Evolutionary conservation across 148 eudicot genomes (phyloP).

Genomic region (Persicaria tinctoria): DNA sequence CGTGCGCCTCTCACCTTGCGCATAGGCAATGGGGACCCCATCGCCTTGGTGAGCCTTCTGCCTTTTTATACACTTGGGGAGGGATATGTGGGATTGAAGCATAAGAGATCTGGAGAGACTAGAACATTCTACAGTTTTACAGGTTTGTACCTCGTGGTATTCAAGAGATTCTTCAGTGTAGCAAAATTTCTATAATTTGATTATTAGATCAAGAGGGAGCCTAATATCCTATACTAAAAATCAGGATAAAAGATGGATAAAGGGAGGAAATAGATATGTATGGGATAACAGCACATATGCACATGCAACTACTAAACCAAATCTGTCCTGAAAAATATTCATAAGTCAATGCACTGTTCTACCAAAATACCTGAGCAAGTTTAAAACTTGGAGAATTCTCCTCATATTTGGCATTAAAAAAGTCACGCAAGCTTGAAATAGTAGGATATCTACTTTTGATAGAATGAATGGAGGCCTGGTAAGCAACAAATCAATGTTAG

Average conservation of each 20-base stretch:
- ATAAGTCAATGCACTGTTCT: not conserved
- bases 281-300: not conserved
- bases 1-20: no score
- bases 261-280: not conserved
- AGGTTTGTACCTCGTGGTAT: not conserved
- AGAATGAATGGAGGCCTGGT: conserved; percentile 93
- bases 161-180: not conserved
- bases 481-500: not conserved
- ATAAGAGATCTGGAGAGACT: not conserved
- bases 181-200: not conserved
- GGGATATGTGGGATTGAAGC: not conserved
- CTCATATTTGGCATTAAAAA: conserved; percentile 81
- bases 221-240: not conserved
- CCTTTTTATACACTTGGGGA: not conserved
- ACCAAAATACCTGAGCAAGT: conserved; percentile 85
- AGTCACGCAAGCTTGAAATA: conserved; percentile 81
- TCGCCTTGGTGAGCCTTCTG: no score
- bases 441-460: conserved; percentile 86
- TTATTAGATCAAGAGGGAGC: not conserved
- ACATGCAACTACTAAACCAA: not conserved
- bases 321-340: not conserved
- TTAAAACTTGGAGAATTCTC: conserved; percentile 88
- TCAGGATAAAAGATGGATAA: not conserved
- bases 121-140: not conserved
- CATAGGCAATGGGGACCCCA: no score